Evolutionary conservation across 1,284 basidiomycete genomes (phyloP).

Genomic region (Kwoniella shivajii): DNA sequence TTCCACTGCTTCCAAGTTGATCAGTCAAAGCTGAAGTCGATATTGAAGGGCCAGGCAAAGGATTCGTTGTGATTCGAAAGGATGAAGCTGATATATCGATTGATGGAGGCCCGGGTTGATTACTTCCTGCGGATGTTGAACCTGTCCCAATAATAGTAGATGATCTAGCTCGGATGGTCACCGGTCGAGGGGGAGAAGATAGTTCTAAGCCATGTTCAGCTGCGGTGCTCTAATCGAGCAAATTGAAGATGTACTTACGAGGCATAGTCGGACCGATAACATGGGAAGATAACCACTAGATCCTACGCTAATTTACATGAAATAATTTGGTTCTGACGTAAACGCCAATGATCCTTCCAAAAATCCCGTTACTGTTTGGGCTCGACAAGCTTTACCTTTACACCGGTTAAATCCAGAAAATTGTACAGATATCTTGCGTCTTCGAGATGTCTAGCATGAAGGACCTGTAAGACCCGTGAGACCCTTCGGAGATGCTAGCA

Average conservation of each 20-base stretch:
- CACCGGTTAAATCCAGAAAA: too few relatives aligned
- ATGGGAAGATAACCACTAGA: too few relatives aligned
- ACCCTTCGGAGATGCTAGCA: too few relatives aligned
- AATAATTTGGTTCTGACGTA: too few relatives aligned
- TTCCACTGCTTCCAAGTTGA: conserved; percentile 7
- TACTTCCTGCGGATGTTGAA: conserved; percentile 11
- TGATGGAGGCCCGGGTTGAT: conserved; percentile 21
- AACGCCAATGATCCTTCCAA: too few relatives aligned
- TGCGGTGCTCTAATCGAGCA: neutral
- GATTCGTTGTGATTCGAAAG: conserved; percentile 21
- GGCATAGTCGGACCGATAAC: too few relatives aligned
- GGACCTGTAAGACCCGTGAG: too few relatives aligned
- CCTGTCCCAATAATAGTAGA: conserved; percentile 40
- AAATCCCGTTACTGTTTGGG: too few relatives aligned
- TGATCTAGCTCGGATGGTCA: conserved; percentile 29
- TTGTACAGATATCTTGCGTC: too few relatives aligned
- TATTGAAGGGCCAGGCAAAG: conserved; percentile 11
- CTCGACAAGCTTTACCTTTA: too few relatives aligned
- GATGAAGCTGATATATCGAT: conserved; percentile 26
- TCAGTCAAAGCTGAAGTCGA: conserved; percentile 18
- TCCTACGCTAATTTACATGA: too few relatives aligned
- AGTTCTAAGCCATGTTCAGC: conserved; percentile 5
- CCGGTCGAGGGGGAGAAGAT: conserved; percentile 16
- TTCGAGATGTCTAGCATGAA: too few relatives aligned
- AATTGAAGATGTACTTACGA: neutral